Evolutionary conservation across 805 yeast species (phyloP), one percentile per base, ranked within the genome.

Genomic region (Priceomyces carsonii): DNA sequence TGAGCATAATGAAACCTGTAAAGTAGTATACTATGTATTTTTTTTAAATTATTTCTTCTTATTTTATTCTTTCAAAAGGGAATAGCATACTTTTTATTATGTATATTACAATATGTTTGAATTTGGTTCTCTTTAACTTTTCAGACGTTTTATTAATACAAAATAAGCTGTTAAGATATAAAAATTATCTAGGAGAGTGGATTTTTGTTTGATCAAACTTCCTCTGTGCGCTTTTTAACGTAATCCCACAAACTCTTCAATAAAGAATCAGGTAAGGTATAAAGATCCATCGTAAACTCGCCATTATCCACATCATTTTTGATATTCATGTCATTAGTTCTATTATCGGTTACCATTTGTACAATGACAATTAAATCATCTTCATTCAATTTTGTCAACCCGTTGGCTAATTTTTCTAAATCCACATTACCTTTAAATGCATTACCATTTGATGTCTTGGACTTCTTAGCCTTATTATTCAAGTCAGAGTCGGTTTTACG

Each of bases 261-360:
- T 57, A 93, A 69, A 26, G 85, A 79, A 57, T 91, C 97, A 14
- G 98, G 98, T 47, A 91, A 71, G 18, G 97, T 90, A 62, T 80
- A 90, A 49, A 91, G 75, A 65, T 91, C 99, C 86, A 91, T 87
- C 36, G 95, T 88, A 61, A 93, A 91, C 68, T 93, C 98, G 35
- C 99, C 99, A 51, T 87, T 91, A 43, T 91, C 98, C 33, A 87
- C 89, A 53, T 91, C 95, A 60, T 93, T 91, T 58, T 90, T 90
- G 50, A 91, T 84, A 63, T 85, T 89, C 95, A 91, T 91, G 32
- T 91, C 98, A 29, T 87, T 79, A 4, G 98, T 88, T 56, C 87
- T 79, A 66, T 93, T 93, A 60, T 91, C 98, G 28, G 95, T 89
- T 26, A 91, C 93, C 96, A 91, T 90, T 64, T 91, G 98, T 36